phyloP scores from a whole-genome alignment of 192 early-diverging fungal genomes.

The Rhizoclosmatium sp. region DNA sequence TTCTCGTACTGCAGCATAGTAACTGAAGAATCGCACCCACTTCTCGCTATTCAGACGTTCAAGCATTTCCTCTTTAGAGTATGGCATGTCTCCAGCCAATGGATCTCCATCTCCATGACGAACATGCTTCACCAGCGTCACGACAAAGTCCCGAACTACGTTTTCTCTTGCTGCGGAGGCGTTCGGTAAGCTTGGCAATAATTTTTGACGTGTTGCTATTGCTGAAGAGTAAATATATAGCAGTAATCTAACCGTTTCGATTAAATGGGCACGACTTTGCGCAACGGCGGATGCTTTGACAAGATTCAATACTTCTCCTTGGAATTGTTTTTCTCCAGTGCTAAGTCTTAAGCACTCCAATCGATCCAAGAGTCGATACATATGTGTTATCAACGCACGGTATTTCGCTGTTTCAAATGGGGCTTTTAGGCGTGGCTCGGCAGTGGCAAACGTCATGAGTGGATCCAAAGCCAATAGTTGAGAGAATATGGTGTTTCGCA shows the following conservation, averaged over 20 bases:
- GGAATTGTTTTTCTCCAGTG: constrained; percentile 1
- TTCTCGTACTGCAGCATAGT: constrained; percentile 11
- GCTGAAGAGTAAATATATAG: constrained; percentile 15
- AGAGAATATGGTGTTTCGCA: not conserved
- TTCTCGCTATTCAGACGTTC: constrained; percentile 21
- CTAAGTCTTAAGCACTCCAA: constrained; percentile 11
- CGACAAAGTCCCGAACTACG: not conserved
- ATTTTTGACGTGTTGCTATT: constrained; percentile 7
- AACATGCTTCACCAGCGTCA: not conserved
- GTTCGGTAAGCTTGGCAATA: constrained; percentile 8
- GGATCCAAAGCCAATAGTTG: constrained; percentile 20
- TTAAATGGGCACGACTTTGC: not conserved
- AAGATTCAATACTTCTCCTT: not conserved
- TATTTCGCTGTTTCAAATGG: constrained; percentile 18
- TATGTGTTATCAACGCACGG: constrained; percentile 8
- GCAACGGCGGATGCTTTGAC: not conserved
- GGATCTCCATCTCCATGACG: not conserved
- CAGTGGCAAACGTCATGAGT: constrained; percentile 16
- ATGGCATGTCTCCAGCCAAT: constrained; percentile 19
- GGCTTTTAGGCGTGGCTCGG: constrained; percentile 30
- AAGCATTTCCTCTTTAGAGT: not conserved
- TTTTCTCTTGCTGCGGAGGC: constrained; percentile 1
- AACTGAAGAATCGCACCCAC: constrained; percentile 23
- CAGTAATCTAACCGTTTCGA: not conserved
- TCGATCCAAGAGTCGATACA: constrained; percentile 25